phyloP scores from a whole-genome alignment of 768 basidiomycete species.

The Saitozyma sp. region DNA sequence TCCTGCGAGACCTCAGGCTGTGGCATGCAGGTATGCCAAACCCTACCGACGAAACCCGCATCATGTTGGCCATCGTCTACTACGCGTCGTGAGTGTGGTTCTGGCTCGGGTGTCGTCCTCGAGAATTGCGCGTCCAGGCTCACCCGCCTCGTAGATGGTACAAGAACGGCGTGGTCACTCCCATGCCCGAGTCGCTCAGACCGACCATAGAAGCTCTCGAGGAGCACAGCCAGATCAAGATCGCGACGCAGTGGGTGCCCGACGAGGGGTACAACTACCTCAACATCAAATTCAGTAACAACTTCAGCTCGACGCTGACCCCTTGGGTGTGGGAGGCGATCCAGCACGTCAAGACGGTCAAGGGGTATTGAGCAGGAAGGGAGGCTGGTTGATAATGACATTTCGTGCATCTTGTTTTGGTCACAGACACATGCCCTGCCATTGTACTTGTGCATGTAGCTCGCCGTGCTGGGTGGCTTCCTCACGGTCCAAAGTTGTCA shows the following conservation, averaged over 20 bases:
- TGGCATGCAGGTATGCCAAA: conserved; percentile 18
- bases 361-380: conserved; percentile 1
- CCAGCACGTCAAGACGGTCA: conserved; percentile 7
- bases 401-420: no score
- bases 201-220: conserved; percentile 6
- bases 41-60: conserved; percentile 7
- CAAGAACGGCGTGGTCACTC: conserved; percentile 4
- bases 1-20: conserved; percentile 12
- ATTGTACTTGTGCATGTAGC: no score
- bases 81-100: conserved; percentile 7
- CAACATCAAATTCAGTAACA: conserved; percentile 10
- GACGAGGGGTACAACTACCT: conserved; percentile 14
- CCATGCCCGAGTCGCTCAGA: conserved; percentile 9
- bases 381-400: no score
- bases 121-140: background rate
- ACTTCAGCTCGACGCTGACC: conserved; percentile 11
- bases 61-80: conserved; percentile 6
- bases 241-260: conserved; percentile 6
- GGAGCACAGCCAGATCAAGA: conserved; percentile 1
- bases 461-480: no score
- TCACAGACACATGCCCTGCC: no score
- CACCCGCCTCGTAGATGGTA: background rate
- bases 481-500: no score
- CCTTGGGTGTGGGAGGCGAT: conserved; percentile 15
- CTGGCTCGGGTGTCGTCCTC: no score